A percentile compares a stretch with the other conserved stretches of the same genome.
phyloP scores from a whole-genome alignment of 345 rosid species.

The Arabis hirsuta region DNA sequence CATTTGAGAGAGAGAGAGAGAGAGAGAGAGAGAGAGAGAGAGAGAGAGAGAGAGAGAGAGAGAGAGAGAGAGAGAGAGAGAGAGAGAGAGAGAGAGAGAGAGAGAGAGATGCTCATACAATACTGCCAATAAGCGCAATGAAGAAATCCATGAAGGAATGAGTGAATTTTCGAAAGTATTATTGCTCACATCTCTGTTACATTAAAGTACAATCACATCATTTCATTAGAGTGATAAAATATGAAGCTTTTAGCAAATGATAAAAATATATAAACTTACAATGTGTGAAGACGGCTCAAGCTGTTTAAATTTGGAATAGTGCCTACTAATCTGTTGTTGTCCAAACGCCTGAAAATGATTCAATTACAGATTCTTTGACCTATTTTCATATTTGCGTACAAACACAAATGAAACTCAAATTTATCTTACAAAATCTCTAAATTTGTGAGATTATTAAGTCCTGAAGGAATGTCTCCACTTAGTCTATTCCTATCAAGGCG shows the following conservation, averaged over 20 bases:
- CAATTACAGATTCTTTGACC: constrained; percentile 3
- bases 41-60: no score
- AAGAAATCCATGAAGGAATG: constrained; percentile 66
- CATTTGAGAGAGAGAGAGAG: no score
- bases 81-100: not conserved
- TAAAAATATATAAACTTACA: constrained; percentile 56
- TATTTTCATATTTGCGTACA: constrained; percentile 15
- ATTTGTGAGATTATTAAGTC: constrained; percentile 59
- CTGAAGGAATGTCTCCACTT: constrained; percentile 57
- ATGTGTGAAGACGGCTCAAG: constrained; percentile 53
- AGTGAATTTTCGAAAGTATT: constrained; percentile 55
- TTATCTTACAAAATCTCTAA: constrained; percentile 60
- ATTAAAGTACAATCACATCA: not conserved
- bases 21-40: no score
- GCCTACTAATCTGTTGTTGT: constrained; percentile 67
- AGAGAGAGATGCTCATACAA: constrained; percentile 57
- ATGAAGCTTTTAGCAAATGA: not conserved
- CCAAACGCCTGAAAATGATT: constrained; percentile 59
- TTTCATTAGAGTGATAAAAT: not conserved
- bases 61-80: no score
- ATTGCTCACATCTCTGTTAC: constrained; percentile 79
- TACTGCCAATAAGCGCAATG: constrained; percentile 57
- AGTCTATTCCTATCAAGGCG: constrained; percentile 75
- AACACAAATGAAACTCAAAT: not conserved
- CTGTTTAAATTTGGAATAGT: constrained; percentile 63